Percentiles rank a stretch among this genome's conserved stretches.
These are phyloP conservation scores for Colletotrichum brevisporum DNA, from an alignment of 2,329 filamentous ascomycete genomes.

Conservation along the genomic window DNA sequence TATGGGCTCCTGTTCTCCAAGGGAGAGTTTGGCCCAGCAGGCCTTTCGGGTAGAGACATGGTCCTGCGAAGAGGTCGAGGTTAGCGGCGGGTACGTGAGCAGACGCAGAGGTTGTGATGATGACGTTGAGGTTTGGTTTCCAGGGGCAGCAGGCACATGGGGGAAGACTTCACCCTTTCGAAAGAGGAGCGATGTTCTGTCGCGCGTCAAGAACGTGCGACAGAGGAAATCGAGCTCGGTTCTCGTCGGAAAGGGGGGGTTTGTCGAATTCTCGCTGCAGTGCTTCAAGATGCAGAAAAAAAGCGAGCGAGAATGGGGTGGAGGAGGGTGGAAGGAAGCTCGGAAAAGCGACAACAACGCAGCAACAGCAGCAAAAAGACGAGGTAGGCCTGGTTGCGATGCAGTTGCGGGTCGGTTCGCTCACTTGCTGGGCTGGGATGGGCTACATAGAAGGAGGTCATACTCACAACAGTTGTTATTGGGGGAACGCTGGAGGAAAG, in stretches of 20 bases:
- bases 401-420: constrained; percentile 20
- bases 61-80: constrained; percentile 50
- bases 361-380: constrained; percentile 27
- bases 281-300: constrained; percentile 8
- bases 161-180: constrained; percentile 42
- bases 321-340: constrained; percentile 9
- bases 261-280: not conserved
- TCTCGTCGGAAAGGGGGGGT: constrained; percentile 16
- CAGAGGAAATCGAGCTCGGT: constrained; percentile 17
- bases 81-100: constrained; percentile 23
- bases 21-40: constrained; percentile 70
- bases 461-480: constrained; percentile 43
- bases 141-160: not conserved
- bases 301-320: constrained; percentile 3
- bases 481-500: constrained; percentile 25
- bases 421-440: not conserved
- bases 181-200: constrained; percentile 33
- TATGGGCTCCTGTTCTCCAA: constrained; percentile 75
- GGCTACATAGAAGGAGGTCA: constrained; percentile 21
- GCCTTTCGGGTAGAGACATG: constrained; percentile 76
- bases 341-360: constrained; percentile 18
- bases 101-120: constrained; percentile 15
- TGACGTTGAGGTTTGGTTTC: not conserved
- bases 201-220: constrained; percentile 24
- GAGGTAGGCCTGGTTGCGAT: constrained; percentile 22